These are phyloP conservation scores for Pseudogymnoascus pannorum DNA, from an alignment of 2,329 filamentous ascomycete species.

Conservation along the genomic window DNA sequence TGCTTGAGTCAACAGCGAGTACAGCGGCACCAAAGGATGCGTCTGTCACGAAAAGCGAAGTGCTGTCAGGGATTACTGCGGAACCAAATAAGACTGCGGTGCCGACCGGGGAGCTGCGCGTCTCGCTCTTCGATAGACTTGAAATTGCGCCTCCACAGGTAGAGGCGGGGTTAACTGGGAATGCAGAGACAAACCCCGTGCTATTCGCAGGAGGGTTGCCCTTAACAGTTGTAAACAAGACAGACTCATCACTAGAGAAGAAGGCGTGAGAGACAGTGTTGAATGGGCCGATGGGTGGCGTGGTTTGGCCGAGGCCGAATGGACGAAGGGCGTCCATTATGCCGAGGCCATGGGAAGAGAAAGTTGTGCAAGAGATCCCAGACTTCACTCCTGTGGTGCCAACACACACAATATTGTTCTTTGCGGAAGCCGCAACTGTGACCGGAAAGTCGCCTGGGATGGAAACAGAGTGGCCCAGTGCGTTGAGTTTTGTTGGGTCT, in stretches of 20 bases:
- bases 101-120: conserved; percentile 40
- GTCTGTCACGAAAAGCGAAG: conserved; percentile 45
- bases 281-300: conserved; percentile 48
- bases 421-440: conserved; percentile 24
- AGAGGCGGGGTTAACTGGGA: conserved; percentile 32
- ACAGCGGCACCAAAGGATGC: conserved; percentile 50
- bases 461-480: conserved; percentile 36
- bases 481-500: conserved; percentile 38
- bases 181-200: conserved; percentile 48
- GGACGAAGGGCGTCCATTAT: conserved; percentile 28
- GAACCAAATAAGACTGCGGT: conserved; percentile 53
- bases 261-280: conserved; percentile 55
- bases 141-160: not conserved
- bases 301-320: conserved; percentile 47
- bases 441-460: conserved; percentile 46
- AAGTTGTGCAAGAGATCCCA: conserved; percentile 37
- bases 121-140: conserved; percentile 23
- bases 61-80: conserved; percentile 36
- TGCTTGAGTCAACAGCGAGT: conserved; percentile 31
- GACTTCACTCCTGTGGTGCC: conserved; percentile 37
- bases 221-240: conserved; percentile 52
- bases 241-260: conserved; percentile 47
- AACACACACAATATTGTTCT: conserved; percentile 34
- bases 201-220: conserved; percentile 48
- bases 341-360: not conserved